Base-by-base conservation (phyloP, 768 basidiomycete genomes). In the Sporobolomyces roseus region DNA sequence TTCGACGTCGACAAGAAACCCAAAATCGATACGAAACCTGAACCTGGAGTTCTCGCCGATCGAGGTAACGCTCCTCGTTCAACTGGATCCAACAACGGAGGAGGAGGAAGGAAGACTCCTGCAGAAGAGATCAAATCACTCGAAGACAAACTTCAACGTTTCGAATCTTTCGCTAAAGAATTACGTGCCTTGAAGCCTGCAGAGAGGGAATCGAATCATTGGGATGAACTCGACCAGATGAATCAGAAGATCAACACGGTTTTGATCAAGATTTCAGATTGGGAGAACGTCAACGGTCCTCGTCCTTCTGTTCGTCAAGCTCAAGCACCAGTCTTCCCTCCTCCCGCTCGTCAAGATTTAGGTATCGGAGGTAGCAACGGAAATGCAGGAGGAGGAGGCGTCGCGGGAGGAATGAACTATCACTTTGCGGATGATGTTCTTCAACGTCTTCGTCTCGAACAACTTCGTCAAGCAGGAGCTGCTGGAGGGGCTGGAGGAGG, bases 1-100 rank as follows among this genome's bases (percentile, higher is more conserved):
- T n/a, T n/a, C n/a, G 32, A 43, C 7, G 53, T 59, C 55, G 69
- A 70, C 61, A 62, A 66, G 61, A 70, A 70, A 61, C 64, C 69
- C 35, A 50, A 36, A 21, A 21, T 70, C 27, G 61, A 45, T 46
- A 33, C 3, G 23, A 36, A 19, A 19, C 29, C 32, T 21, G 32
- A 53, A 32, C 30, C 36, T 27, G 25, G 49, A 30, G 63, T 65
- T 3, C 43, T 70, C 60, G 60, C 53, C n/a, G 60, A 70, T 12
- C 46, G 48, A 30, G 48, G 33, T 29, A 65, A 70, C 52, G 51
- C 25, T 14, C 21, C 30, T 30, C 43, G 43, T 54, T 17, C 30
- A 4, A 14, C 30, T 49, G 51, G 13, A 2, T 12, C 19, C 9
- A 6, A n/a, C 3, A 13, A 4, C 21, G 23, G n/a, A 36, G n/a